Evolutionary conservation across 1,139 yeast species (phyloP).

Genomic region (Schizosaccharomyces versatilis): DNA sequence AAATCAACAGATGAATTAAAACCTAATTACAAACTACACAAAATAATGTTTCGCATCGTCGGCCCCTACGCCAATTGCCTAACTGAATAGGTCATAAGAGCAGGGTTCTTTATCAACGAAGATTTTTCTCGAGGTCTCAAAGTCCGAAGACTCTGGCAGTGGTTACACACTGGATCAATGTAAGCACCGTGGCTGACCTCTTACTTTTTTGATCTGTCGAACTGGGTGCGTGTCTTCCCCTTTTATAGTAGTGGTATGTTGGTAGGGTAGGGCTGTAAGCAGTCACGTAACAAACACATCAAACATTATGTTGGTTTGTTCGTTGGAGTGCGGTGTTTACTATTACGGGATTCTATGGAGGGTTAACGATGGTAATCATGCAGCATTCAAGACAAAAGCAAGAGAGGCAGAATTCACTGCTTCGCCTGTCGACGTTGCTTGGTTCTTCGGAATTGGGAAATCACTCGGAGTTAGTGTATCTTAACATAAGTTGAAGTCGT

Average conservation of each 20-base stretch:
- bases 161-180: background rate
- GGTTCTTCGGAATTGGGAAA: too few relatives aligned
- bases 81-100: conserved; percentile 2
- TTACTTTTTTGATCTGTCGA: background rate
- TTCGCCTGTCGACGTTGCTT: too few relatives aligned
- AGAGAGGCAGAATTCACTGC: too few relatives aligned
- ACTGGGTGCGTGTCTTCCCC: background rate
- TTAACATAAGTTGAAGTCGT: too few relatives aligned
- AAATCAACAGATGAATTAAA: background rate
- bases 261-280: background rate
- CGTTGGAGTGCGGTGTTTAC: too few relatives aligned
- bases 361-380: too few relatives aligned
- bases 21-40: background rate
- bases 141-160: conserved; percentile 3
- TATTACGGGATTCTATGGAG: too few relatives aligned
- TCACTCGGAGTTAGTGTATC: too few relatives aligned
- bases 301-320: too few relatives aligned
- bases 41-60: conserved; percentile 1
- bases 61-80: conserved; percentile 4
- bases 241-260: background rate
- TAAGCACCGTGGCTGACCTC: conserved; percentile 3
- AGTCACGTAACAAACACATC: too few relatives aligned
- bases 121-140: conserved; percentile 1
- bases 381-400: too few relatives aligned
- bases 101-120: conserved; percentile 3